A percentile compares a stretch with the other conserved stretches of the same genome.
These are phyloP conservation scores for Debaryomyces prosopidis DNA, from an alignment of 805 yeast genomes.

Conservation along the genomic window DNA sequence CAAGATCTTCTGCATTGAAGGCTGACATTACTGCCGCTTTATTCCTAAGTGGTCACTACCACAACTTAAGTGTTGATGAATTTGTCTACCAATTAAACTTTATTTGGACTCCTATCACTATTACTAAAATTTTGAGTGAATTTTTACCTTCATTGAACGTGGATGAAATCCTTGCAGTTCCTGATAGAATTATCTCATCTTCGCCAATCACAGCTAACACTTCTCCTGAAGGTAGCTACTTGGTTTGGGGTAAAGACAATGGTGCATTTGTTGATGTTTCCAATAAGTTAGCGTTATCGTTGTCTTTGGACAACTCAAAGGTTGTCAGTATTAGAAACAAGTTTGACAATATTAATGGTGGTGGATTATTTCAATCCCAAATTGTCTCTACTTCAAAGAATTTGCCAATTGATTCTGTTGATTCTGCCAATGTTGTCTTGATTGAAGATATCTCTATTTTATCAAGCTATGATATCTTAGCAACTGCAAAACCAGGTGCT, in stretches of 20 bases:
- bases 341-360: slow-evolving; percentile 70
- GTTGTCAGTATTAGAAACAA: slow-evolving; percentile 58
- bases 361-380: slow-evolving; percentile 77
- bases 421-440: slow-evolving; percentile 61
- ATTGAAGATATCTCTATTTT: slow-evolving; percentile 63
- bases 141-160: slow-evolving; percentile 34
- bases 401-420: slow-evolving; percentile 34
- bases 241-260: slow-evolving; percentile 72
- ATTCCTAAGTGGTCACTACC: slow-evolving; percentile 49
- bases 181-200: slow-evolving; percentile 12
- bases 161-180: slow-evolving; percentile 20
- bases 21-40: slow-evolving; percentile 74
- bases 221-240: slow-evolving; percentile 45
- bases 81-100: slow-evolving; percentile 52
- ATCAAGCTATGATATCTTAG: slow-evolving; percentile 58
- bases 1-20: slow-evolving; percentile 48
- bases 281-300: slow-evolving; percentile 63
- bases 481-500: slow-evolving; percentile 58
- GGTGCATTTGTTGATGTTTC: slow-evolving; percentile 56
- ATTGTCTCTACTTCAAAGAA: slow-evolving; percentile 34
- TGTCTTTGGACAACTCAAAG: slow-evolving; percentile 61
- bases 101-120: slow-evolving; percentile 57
- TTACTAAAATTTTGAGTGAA: slow-evolving; percentile 47
- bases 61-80: slow-evolving; percentile 46
- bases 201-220: slow-evolving; percentile 34